Evolutionary conservation across 768 basidiomycete species (phyloP).

Genomic region (Kwoniella sp.): DNA sequence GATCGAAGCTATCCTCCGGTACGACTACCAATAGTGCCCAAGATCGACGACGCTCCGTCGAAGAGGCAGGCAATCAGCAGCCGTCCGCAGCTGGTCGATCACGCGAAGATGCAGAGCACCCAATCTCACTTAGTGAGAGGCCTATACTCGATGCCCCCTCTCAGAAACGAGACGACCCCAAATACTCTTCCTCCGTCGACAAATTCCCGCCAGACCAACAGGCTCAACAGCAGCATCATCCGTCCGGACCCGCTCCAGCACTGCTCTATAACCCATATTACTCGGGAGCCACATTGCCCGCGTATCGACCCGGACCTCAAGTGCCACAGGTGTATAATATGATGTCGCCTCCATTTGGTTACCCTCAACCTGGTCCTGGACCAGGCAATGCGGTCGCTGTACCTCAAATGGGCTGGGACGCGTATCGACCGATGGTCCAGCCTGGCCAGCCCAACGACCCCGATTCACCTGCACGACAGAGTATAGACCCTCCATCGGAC

Average conservation of each 20-base stretch:
- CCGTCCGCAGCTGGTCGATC: neutral
- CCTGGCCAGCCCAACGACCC: neutral
- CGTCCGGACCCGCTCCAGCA: neutral
- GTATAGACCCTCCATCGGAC: slow-evolving; percentile 16
- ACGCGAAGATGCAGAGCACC: neutral
- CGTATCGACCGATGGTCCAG: neutral
- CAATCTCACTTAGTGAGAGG: slow-evolving; percentile 1
- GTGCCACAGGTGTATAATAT: slow-evolving; percentile 19
- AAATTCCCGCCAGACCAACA: neutral
- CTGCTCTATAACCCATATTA: slow-evolving; percentile 16
- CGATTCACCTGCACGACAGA: slow-evolving; percentile 17
- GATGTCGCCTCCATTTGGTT: slow-evolving; percentile 9
- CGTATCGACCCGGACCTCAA: slow-evolving; percentile 9
- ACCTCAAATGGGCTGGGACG: neutral
- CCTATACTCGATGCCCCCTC: slow-evolving; percentile 6
- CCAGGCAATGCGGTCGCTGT: neutral
- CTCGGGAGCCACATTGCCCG: slow-evolving; percentile 17
- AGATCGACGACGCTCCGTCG: neutral
- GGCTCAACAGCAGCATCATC: slow-evolving; percentile 12
- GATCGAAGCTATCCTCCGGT: neutral
- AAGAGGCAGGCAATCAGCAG: neutral
- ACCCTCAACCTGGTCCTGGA: slow-evolving; percentile 11
- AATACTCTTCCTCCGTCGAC: slow-evolving; percentile 4
- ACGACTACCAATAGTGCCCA: neutral
- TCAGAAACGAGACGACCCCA: slow-evolving; percentile 4